These are phyloP conservation scores for Suillus hirtellus DNA, from an alignment of 768 basidiomycete genomes.

Conservation along the genomic window DNA sequence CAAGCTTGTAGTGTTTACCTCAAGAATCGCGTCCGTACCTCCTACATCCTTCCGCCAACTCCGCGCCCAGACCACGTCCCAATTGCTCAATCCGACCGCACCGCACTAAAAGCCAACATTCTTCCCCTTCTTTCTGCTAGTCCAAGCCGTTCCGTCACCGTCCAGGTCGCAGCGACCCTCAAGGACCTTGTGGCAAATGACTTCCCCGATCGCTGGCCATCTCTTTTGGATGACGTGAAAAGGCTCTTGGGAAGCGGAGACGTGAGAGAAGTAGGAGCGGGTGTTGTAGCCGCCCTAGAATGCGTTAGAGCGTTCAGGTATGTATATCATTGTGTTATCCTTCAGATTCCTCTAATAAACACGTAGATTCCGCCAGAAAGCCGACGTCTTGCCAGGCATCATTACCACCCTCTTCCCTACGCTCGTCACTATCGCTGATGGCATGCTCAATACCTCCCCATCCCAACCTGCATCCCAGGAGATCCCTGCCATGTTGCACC, in stretches of 20 bases:
- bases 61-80: conserved; percentile 60
- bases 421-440: conserved; percentile 70
- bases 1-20: conserved; percentile 87
- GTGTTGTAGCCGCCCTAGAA: conserved; percentile 77
- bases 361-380: conserved; percentile 74
- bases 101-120: conserved; percentile 65
- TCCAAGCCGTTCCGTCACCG: conserved; percentile 63
- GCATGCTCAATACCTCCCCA: conserved; percentile 66
- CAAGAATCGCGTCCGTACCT: conserved; percentile 81
- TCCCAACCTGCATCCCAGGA: conserved; percentile 56
- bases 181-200: conserved; percentile 75
- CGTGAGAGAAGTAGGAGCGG: conserved; percentile 76
- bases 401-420: conserved; percentile 69
- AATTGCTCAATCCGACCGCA: conserved; percentile 69
- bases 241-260: conserved; percentile 60
- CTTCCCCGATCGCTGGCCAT: conserved; percentile 78
- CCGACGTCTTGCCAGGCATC: conserved; percentile 58
- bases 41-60: conserved; percentile 47
- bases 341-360: not conserved
- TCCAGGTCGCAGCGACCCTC: conserved; percentile 74
- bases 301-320: conserved; percentile 59
- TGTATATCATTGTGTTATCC: conserved; percentile 9
- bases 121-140: conserved; percentile 70
- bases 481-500: conserved; percentile 80
- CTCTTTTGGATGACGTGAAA: conserved; percentile 66